phyloP scores from a whole-genome alignment of 192 early-diverging fungal genomes.

The Obelidium mucronatum region DNA sequence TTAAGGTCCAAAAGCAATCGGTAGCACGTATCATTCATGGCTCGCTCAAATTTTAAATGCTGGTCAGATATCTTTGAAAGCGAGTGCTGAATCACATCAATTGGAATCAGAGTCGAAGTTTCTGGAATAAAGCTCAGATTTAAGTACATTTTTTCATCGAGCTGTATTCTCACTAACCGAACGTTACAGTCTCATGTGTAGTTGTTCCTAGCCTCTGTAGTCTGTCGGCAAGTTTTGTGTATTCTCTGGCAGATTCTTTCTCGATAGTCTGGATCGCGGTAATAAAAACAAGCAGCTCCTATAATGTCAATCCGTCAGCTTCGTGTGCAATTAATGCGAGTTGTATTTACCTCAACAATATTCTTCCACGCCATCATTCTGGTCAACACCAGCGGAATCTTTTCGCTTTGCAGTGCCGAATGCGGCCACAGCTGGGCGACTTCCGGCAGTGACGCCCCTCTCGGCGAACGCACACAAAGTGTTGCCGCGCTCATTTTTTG shows the following conservation, averaged over 20 bases:
- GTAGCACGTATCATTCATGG: neutral
- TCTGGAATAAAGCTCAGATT: neutral
- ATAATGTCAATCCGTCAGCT: neutral
- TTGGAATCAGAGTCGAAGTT: slow-evolving; percentile 6
- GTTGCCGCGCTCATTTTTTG: slow-evolving; percentile 1
- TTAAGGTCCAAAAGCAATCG: neutral
- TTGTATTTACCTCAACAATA: neutral
- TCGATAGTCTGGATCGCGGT: neutral
- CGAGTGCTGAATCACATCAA: neutral
- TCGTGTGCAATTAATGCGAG: neutral
- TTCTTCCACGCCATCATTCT: slow-evolving; percentile 3
- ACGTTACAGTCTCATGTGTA: neutral
- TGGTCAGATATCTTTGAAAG: neutral
- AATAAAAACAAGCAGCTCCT: slow-evolving; percentile 10
- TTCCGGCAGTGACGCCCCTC: neutral
- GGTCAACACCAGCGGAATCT: neutral
- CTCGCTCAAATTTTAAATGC: slow-evolving; percentile 16
- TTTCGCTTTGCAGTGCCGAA: neutral
- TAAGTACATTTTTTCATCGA: neutral
- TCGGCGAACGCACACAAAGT: neutral
- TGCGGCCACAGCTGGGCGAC: slow-evolving; percentile 18
- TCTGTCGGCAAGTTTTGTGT: slow-evolving; percentile 4
- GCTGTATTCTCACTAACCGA: neutral
- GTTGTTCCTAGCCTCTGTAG: neutral
- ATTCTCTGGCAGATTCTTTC: slow-evolving; percentile 1